These are phyloP conservation scores for Rhizopus arrhizus DNA, from an alignment of 371 early-diverging fungal genomes.

Conservation along the genomic window DNA sequence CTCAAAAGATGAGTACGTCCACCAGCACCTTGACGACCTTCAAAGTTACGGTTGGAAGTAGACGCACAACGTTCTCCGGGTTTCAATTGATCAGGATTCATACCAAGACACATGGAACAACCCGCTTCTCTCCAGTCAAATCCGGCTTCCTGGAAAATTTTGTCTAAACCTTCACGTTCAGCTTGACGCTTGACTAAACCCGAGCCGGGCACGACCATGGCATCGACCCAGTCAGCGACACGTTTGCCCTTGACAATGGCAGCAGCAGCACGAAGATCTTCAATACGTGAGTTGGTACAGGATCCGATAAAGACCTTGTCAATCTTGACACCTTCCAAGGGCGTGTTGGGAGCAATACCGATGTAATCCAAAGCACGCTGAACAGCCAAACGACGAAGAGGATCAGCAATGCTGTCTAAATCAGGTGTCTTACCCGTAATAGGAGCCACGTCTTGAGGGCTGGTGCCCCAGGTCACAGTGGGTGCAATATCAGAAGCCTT, in stretches of 20 bases:
- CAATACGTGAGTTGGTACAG: conserved; percentile 75
- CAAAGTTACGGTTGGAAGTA: conserved; percentile 75
- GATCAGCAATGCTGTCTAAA: conserved; percentile 48
- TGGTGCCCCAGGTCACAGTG: conserved; percentile 75
- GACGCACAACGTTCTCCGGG: conserved; percentile 72
- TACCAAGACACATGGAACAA: conserved; percentile 76
- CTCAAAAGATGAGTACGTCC: conserved; percentile 60
- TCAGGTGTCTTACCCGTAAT: conserved; percentile 66
- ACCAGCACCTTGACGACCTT: conserved; percentile 71
- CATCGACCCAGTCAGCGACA: conserved; percentile 65
- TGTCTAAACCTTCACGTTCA: conserved; percentile 69
- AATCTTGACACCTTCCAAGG: conserved; percentile 59
- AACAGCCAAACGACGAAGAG: conserved; percentile 51
- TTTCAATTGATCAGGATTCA: conserved; percentile 75
- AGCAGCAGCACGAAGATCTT: conserved; percentile 71
- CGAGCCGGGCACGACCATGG: conserved; percentile 75
- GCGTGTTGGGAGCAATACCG: conserved; percentile 66
- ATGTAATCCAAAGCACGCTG: conserved; percentile 66
- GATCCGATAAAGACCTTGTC: conserved; percentile 74
- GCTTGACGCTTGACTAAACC: conserved; percentile 71
- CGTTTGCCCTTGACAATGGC: conserved; percentile 61
- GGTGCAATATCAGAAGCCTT: conserved; percentile 63
- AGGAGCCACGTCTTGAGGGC: conserved; percentile 66
- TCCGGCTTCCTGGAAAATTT: conserved; percentile 67
- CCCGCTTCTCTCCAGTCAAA: conserved; percentile 79